Conservation (phyloP, 805 yeast genomes). For the Metschnikowia lunata region DNA sequence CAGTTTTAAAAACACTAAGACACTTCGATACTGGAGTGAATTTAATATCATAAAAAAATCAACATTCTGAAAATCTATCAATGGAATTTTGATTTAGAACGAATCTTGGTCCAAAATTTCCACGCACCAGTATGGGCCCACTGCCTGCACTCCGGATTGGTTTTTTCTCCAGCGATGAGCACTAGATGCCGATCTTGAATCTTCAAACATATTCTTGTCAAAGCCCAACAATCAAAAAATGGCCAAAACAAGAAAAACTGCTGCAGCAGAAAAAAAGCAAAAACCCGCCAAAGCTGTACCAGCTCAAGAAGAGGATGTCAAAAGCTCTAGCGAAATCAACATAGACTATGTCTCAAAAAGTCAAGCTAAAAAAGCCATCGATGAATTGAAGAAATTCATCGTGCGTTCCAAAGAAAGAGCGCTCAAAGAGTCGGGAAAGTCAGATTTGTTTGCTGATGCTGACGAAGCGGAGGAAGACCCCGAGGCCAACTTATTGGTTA, state of each 20-base stretch:
- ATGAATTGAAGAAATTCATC: conserved; percentile 62
- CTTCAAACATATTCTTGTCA: too few relatives aligned
- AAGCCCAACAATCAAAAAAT: conserved; percentile 4
- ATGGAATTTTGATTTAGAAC: too few relatives aligned
- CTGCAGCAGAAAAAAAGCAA: conserved; percentile 18
- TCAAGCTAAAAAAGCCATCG: conserved; percentile 44
- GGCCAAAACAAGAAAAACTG: conserved; percentile 17
- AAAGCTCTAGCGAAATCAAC: conserved; percentile 10
- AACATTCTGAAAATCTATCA: too few relatives aligned
- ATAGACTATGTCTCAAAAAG: conserved; percentile 14
- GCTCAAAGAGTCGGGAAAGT: conserved; percentile 27
- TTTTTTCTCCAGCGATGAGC: conserved; percentile 18
- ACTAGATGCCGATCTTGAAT: background rate
- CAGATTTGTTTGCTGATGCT: conserved; percentile 47
- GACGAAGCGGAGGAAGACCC: conserved; percentile 48
- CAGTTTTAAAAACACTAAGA: too few relatives aligned
- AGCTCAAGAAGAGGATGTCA: background rate
- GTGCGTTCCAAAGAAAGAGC: conserved; percentile 26
- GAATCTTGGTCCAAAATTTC: too few relatives aligned
- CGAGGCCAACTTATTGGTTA: conserved; percentile 54
- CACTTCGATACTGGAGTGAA: too few relatives aligned
- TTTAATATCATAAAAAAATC: too few relatives aligned
- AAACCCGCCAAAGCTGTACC: conserved; percentile 7
- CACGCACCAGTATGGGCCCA: too few relatives aligned
- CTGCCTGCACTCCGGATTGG: conserved; percentile 9